These are phyloP conservation scores for Trichophyton verrucosum DNA, from an alignment of 2,329 filamentous ascomycete genomes.

Conservation along the genomic window DNA sequence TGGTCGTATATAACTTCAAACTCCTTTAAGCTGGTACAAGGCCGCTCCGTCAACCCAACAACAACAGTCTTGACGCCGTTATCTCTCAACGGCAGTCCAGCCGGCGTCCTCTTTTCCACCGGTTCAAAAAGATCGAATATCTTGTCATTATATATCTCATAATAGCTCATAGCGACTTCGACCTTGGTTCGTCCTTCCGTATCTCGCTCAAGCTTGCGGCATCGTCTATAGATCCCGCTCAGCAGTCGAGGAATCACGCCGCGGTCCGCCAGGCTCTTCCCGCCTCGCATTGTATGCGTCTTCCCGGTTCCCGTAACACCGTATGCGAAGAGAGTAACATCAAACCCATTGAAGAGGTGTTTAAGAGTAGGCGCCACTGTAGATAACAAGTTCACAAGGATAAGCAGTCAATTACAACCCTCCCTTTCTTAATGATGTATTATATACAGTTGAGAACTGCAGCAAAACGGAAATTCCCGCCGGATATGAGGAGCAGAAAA, in stretches of 20 bases:
- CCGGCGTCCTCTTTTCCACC: constrained; percentile 69
- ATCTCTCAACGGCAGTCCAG: constrained; percentile 70
- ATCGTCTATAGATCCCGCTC: constrained; percentile 71
- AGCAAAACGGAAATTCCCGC: too few species aligned
- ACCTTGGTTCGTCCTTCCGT: constrained; percentile 57
- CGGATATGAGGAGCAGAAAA: neutral
- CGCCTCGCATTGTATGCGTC: constrained; percentile 91
- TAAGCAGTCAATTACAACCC: neutral
- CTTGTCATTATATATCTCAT: constrained; percentile 95
- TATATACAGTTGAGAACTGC: neutral
- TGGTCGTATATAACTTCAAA: constrained; percentile 86
- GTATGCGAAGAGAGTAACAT: constrained; percentile 84
- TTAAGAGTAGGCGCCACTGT: constrained; percentile 80
- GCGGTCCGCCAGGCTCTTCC: constrained; percentile 70
- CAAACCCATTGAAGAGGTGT: constrained; percentile 71
- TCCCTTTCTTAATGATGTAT: neutral
- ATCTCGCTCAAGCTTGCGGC: constrained; percentile 76
- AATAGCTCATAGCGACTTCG: constrained; percentile 70
- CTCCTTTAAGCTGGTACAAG: constrained; percentile 74
- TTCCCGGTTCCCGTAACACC: constrained; percentile 89
- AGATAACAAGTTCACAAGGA: constrained; percentile 5
- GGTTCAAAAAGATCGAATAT: constrained; percentile 84
- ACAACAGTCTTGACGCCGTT: constrained; percentile 80
- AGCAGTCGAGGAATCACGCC: constrained; percentile 79
- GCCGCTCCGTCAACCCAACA: constrained; percentile 69